Conservation (phyloP, 306 rosid species). For the Benincasa hispida region DNA sequence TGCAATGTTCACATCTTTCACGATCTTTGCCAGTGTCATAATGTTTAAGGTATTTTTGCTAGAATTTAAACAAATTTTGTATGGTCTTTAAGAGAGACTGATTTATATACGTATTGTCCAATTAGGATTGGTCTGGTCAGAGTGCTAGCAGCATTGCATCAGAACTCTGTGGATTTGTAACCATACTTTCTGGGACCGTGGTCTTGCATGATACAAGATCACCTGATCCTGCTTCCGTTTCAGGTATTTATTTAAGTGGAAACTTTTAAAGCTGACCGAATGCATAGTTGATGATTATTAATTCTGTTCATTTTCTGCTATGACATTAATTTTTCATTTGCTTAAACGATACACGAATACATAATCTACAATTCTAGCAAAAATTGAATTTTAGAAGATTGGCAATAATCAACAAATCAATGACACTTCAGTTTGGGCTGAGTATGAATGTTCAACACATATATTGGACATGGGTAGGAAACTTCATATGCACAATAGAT, state of each 20-base stretch:
- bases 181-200: slow-evolving; percentile 74
- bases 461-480: background rate
- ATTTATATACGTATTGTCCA: background rate
- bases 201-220: slow-evolving; percentile 69
- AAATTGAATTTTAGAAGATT: background rate
- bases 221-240: slow-evolving; percentile 38
- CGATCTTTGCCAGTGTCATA: slow-evolving; percentile 77
- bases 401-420: background rate
- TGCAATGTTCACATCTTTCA: slow-evolving; percentile 81
- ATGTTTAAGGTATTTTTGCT: slow-evolving; percentile 67
- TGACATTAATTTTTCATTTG: background rate
- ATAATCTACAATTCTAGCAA: background rate
- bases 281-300: background rate
- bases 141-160: slow-evolving; percentile 69
- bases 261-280: slow-evolving; percentile 4
- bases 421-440: background rate
- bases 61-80: background rate
- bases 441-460: background rate
- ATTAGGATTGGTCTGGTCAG: slow-evolving; percentile 85
- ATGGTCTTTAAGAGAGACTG: background rate
- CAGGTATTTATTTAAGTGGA: slow-evolving; percentile 33
- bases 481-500: background rate
- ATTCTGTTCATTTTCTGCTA: background rate
- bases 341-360: background rate
- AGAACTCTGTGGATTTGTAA: slow-evolving; percentile 78